phyloP scores from a whole-genome alignment of 73 alveolate species.

The Effrenium voratum region DNA sequence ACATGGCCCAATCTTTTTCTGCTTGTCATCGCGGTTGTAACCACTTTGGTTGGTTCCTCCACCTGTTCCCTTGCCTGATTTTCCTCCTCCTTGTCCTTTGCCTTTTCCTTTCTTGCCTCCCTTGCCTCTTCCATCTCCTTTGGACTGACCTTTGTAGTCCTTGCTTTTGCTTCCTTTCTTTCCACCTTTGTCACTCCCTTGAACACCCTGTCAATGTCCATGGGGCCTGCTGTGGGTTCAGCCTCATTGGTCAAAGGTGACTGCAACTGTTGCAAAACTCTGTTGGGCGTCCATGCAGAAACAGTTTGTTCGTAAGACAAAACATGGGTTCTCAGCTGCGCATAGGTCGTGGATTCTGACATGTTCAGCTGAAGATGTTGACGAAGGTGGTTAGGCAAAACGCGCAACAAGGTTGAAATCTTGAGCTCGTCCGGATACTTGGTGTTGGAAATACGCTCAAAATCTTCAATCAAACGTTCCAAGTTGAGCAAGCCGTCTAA shows the following conservation, averaged over 20 bases:
- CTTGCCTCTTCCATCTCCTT: background rate
- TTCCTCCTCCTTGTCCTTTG: background rate
- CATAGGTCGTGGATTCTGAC: background rate
- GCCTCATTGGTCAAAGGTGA: background rate
- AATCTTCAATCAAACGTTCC: background rate
- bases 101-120: background rate
- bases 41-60: too few relatives aligned
- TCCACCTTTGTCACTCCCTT: background rate
- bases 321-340: background rate
- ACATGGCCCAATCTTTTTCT: too few relatives aligned
- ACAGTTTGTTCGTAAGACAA: background rate
- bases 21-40: too few relatives aligned
- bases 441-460: too few relatives aligned
- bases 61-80: too few relatives aligned
- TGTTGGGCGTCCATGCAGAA: background rate
- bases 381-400: background rate
- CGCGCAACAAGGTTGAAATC: background rate
- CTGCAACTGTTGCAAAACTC: background rate
- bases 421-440: too few relatives aligned
- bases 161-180: background rate
- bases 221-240: too few relatives aligned
- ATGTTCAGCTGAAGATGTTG: constrained; percentile 1
- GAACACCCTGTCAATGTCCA: constrained; percentile 16
- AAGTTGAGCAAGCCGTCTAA: background rate
- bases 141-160: background rate